Base-by-base conservation (phyloP, 306 rosid genomes). In the Lathyrus oleraceus region DNA sequence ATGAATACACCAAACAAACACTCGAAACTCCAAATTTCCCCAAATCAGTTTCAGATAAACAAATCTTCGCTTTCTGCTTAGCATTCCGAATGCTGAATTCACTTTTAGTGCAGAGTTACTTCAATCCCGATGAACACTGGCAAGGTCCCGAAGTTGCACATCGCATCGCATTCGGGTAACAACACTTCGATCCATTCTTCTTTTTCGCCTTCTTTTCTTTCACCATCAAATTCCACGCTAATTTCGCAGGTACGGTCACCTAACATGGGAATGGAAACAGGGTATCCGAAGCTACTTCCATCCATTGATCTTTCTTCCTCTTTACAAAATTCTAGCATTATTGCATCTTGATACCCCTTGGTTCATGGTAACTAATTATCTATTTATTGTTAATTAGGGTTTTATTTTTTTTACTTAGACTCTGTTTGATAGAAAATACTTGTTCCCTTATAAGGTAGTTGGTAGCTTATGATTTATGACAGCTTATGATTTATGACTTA, bases 51-150 rank as follows among this genome's bases (percentile, higher is more conserved):
- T 51, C 65, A 61, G 79, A 69, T 32, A 81, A 67, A 82, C 76
- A 43, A 43, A 48, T 87, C 10, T 83, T 85, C 20, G 76, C 30
- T 20, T 54, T 86, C 27, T 87, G 95, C 67, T 80, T 94, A 76
- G 88, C 77, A 11, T 91, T 94, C 81, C 97, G 96, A 65, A 68
- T 91, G 16, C 68, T 73, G 63, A 94, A 94, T 79, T 84, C 99
- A 17, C 40, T 94, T 40, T 63, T 91, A 35, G 81, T 94, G 57
- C 96, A 87, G 87, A 90, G 82, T 32, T 87, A 88, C 74, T 94
- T 94, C 88, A 94, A 88, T 72, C 99, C 97, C 5, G 99, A 94
- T 79, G 99, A 94, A 83, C 95, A 91, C 69, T 91, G 99, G 97
- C 99, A 94, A 43, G 89, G 95, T 39, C 96, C 91, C 8, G 97